These are phyloP conservation scores for Tuber aestivum DNA, from an alignment of 495 filamentous ascomycete species.

Conservation along the genomic window DNA sequence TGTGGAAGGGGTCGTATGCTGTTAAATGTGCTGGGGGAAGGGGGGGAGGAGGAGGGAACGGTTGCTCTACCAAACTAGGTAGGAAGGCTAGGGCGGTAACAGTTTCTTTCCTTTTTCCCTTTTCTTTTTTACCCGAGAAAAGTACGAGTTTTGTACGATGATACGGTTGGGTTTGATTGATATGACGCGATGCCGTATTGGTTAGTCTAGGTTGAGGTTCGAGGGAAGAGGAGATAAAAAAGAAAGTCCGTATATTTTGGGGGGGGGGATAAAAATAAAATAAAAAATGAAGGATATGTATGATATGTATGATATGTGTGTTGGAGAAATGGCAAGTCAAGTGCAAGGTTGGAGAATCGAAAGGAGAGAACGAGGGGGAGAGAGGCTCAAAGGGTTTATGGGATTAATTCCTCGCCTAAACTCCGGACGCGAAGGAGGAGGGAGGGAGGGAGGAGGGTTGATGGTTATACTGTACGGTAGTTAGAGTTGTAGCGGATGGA, in stretches of 20 bases:
- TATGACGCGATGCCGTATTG: background rate
- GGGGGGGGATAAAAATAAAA: background rate
- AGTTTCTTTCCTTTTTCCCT: background rate
- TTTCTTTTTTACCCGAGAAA: background rate
- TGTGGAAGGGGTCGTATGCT: background rate
- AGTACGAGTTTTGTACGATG: slow-evolving; percentile 1
- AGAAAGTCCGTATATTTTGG: background rate
- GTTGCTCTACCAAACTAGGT: background rate
- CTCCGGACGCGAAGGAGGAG: background rate
- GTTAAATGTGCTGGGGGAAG: background rate
- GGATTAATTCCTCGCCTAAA: slow-evolving; percentile 1
- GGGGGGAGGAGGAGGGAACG: background rate
- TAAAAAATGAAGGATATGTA: background rate
- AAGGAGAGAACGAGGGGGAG: background rate
- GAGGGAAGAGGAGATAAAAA: background rate
- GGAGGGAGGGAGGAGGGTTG: background rate
- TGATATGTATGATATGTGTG: background rate
- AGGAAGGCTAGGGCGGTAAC: background rate
- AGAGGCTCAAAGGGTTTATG: background rate
- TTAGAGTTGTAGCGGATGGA: background rate
- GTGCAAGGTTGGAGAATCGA: background rate
- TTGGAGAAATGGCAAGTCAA: background rate
- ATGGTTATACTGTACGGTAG: background rate
- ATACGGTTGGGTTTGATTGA: background rate
- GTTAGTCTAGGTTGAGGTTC: background rate